Conservation (phyloP, 1,284 basidiomycete species). For the Somion occarium region DNA sequence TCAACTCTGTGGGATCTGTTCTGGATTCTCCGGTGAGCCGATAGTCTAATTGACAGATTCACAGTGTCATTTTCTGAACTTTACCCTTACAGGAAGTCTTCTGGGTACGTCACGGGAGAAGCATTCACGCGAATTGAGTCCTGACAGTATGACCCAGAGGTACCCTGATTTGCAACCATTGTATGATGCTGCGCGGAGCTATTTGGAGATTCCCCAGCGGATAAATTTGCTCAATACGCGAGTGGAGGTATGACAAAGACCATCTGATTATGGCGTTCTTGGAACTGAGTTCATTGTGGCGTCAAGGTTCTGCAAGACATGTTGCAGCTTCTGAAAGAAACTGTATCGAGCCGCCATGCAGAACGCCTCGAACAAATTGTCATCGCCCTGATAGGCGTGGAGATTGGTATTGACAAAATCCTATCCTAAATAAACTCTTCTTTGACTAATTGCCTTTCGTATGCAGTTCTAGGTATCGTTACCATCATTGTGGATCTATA, state of each 20-base stretch:
- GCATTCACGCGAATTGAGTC: background rate
- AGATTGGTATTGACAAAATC: conserved; percentile 57
- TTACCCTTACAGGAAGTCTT: conserved; percentile 74
- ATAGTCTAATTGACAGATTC: conserved; percentile 6
- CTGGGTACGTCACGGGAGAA: conserved; percentile 55
- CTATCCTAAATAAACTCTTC: background rate
- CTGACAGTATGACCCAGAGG: conserved; percentile 40
- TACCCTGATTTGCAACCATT: conserved; percentile 94
- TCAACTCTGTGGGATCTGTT: conserved; percentile 94
- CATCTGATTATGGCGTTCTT: background rate
- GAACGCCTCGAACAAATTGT: conserved; percentile 96
- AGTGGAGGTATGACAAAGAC: conserved; percentile 62
- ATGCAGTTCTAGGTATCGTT: conserved; percentile 62
- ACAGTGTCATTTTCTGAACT: conserved; percentile 8
- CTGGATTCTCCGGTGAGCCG: conserved; percentile 84
- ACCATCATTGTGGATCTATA: conserved; percentile 71
- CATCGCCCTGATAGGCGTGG: conserved; percentile 87
- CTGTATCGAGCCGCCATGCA: conserved; percentile 86
- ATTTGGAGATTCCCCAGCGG: conserved; percentile 92
- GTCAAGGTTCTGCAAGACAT: conserved; percentile 90
- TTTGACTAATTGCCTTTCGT: conserved; percentile 6
- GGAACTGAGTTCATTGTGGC: conserved; percentile 2
- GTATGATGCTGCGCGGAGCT: conserved; percentile 90
- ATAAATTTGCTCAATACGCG: conserved; percentile 92
- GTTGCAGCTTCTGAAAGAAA: conserved; percentile 93